These are phyloP conservation scores for Solanum commersonii DNA, from an alignment of 257 asterid species.

Conservation along the genomic window DNA sequence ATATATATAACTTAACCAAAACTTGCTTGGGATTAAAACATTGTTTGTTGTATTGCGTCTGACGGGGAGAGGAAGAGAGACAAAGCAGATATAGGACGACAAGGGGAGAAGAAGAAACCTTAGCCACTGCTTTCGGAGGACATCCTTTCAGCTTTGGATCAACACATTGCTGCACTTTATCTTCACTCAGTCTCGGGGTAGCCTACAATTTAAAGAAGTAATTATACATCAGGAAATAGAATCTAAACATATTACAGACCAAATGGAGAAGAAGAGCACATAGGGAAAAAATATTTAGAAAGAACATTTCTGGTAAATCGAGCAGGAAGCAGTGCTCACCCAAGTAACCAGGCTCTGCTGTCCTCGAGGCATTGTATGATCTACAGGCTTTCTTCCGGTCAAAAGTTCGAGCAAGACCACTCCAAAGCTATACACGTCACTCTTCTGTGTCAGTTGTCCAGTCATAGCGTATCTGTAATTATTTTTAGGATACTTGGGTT, in stretches of 20 bases:
- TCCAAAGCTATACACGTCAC: conserved; percentile 27
- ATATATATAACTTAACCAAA: not conserved
- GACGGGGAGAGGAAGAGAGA: not conserved
- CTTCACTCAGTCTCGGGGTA: conserved; percentile 31
- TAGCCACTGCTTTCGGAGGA: conserved; percentile 14
- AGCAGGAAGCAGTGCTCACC: conserved; percentile 3
- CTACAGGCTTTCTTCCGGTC: conserved; percentile 34
- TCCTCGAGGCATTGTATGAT: conserved; percentile 29
- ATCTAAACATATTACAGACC: not conserved
- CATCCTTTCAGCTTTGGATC: conserved; percentile 21
- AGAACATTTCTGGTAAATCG: not conserved
- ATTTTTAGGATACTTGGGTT: not conserved
- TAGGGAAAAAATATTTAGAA: not conserved
- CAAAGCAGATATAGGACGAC: not conserved
- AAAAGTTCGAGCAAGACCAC: conserved; percentile 29
- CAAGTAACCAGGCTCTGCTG: conserved; percentile 18
- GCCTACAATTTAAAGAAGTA: conserved; percentile 5
- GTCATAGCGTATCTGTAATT: conserved; percentile 14
- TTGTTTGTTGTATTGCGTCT: not conserved
- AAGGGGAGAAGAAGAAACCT: not conserved
- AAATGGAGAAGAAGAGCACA: not conserved
- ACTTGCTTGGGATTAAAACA: not conserved
- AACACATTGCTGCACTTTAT: conserved; percentile 31
- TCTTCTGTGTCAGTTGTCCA: conserved; percentile 15
- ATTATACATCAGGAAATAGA: not conserved